Percentiles rank a stretch among this genome's conserved stretches.
Conservation (phyloP, 176 grass and related monocot genomes). For the maize (Zea mays) region DNA sequence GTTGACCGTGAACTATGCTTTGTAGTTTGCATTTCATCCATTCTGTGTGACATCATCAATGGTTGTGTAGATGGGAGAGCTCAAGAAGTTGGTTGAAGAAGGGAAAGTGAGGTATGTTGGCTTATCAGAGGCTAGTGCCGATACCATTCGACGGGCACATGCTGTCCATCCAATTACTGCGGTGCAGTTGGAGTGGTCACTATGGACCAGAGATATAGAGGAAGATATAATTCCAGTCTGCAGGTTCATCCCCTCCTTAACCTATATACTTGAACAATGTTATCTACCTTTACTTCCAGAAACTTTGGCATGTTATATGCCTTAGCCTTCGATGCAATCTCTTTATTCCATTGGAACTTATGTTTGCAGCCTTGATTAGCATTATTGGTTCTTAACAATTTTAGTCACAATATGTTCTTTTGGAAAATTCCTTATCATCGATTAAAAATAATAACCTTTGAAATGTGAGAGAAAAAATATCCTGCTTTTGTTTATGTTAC, state of each 20-base stretch:
- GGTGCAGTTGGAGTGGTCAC: constrained; percentile 77
- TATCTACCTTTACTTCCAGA: not conserved
- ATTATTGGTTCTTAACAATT: constrained; percentile 7
- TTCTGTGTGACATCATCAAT: constrained; percentile 25
- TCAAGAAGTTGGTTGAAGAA: constrained; percentile 81
- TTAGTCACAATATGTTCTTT: constrained; percentile 5
- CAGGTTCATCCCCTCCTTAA: constrained; percentile 49
- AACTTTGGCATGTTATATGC: not conserved
- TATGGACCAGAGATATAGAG: constrained; percentile 84
- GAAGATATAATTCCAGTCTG: constrained; percentile 76
- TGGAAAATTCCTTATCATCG: not conserved
- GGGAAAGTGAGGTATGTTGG: constrained; percentile 79
- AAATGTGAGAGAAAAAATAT: not conserved
- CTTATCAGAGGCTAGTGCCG: constrained; percentile 67
- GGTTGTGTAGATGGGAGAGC: constrained; percentile 57
- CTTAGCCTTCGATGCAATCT: not conserved
- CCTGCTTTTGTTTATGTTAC: not conserved
- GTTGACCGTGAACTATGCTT: not conserved
- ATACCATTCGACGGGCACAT: constrained; percentile 70
- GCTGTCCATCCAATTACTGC: constrained; percentile 76
- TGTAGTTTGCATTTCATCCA: constrained; percentile 20
- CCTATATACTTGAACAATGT: not conserved
- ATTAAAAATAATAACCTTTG: constrained; percentile 9
- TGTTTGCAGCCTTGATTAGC: constrained; percentile 18
- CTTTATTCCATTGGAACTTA: not conserved